Conservation (phyloP, 2,329 filamentous ascomycete genomes). For the Amylocarpus encephaloides region DNA sequence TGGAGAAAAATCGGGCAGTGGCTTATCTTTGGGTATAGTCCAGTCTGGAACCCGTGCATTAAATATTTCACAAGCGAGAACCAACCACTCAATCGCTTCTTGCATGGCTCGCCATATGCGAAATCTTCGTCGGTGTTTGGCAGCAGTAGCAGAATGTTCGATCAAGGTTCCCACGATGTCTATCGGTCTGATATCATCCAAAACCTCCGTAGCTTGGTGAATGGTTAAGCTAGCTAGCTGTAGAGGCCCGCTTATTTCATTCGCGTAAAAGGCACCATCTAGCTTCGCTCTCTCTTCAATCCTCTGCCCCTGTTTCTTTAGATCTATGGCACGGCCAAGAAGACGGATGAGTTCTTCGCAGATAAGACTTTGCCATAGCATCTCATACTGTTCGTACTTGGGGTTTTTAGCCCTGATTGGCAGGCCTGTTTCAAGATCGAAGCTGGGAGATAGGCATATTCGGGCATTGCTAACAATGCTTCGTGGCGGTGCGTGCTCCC, state of each 20-base stretch:
- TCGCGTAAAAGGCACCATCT: neutral
- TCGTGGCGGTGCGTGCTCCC: neutral
- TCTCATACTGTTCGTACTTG: constrained; percentile 2
- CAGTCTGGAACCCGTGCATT: neutral
- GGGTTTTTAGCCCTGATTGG: neutral
- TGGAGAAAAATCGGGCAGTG: neutral
- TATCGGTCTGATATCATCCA: constrained; percentile 3
- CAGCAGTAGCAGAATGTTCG: neutral
- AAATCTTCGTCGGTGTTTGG: neutral
- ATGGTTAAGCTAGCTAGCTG: neutral
- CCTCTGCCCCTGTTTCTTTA: neutral
- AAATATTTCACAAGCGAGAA: constrained; percentile 1
- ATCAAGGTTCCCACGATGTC: constrained; percentile 1
- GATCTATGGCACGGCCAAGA: neutral
- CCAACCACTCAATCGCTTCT: constrained; percentile 1
- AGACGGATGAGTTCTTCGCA: neutral
- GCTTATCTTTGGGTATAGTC: neutral
- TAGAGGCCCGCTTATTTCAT: neutral
- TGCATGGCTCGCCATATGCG: constrained; percentile 9
- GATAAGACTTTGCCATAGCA: constrained; percentile 3
- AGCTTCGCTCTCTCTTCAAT: no score
- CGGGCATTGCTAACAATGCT: neutral
- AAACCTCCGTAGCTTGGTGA: neutral
- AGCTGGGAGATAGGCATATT: neutral
- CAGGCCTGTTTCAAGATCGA: neutral